Conservation (phyloP, 176 grass and related monocot species). For the Pontederia paniculata region DNA sequence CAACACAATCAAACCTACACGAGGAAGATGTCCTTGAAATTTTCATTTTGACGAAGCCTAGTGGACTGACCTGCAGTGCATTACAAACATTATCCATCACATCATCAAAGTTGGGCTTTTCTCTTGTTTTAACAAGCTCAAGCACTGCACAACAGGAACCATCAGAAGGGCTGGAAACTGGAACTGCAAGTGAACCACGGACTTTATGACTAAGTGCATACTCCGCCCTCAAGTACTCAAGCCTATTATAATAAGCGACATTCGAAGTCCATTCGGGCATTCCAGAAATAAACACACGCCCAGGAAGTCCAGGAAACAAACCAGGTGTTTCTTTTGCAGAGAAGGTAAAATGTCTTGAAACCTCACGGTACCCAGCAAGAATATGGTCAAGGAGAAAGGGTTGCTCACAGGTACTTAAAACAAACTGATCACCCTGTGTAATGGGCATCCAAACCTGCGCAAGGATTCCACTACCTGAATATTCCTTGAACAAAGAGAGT, state of each 20-base stretch:
- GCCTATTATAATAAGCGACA: constrained; percentile 34
- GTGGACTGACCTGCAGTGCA: constrained; percentile 34
- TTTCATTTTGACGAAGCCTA: too few relatives aligned
- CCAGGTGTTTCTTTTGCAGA: constrained; percentile 33
- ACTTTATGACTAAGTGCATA: constrained; percentile 40
- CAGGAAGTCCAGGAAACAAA: constrained; percentile 37
- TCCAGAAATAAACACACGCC: constrained; percentile 40
- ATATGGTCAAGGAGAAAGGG: constrained; percentile 39
- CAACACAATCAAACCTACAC: too few relatives aligned
- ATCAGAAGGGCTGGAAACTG: constrained; percentile 27
- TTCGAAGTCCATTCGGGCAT: constrained; percentile 54
- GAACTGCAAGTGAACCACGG: constrained; percentile 44
- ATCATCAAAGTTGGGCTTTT: constrained; percentile 40
- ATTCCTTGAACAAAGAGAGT: constrained; percentile 36
- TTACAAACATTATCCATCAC: constrained; percentile 42
- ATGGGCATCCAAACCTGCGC: constrained; percentile 58
- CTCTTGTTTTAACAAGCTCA: constrained; percentile 39
- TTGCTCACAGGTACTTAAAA: constrained; percentile 50
- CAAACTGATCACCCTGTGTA: constrained; percentile 20
- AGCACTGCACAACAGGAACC: constrained; percentile 39
- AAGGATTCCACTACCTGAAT: constrained; percentile 26
- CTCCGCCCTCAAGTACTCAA: constrained; percentile 41
- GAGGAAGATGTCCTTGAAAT: too few relatives aligned
- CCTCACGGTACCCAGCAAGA: constrained; percentile 44
- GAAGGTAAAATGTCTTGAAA: constrained; percentile 51